Conservation (phyloP, 2,329 filamentous ascomycete genomes). For the Zasmidium angulare region DNA sequence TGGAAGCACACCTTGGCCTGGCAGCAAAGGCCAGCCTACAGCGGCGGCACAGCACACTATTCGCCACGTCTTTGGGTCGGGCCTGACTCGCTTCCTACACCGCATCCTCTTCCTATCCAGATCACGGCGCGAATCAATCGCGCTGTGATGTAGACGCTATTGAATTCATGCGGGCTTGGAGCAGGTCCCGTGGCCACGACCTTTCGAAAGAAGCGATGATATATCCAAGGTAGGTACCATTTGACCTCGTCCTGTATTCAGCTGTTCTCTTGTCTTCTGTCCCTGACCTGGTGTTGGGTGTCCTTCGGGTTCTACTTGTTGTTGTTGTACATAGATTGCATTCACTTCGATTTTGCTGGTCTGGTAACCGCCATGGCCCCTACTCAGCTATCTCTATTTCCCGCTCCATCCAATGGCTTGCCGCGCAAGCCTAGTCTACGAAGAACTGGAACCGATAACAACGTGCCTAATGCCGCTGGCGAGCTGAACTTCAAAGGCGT, state of each 20-base stretch:
- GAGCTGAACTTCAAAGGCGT: slow-evolving; percentile 30
- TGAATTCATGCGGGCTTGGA: slow-evolving; percentile 5
- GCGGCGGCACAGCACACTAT: slow-evolving; percentile 29
- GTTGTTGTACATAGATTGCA: neutral
- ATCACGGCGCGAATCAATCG: slow-evolving; percentile 12
- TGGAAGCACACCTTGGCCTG: slow-evolving; percentile 12
- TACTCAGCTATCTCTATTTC: slow-evolving; percentile 22
- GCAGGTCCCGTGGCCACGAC: neutral
- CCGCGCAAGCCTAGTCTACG: slow-evolving; percentile 18
- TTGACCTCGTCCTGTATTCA: slow-evolving; percentile 9
- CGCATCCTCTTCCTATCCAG: slow-evolving; percentile 4
- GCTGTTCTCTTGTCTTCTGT: slow-evolving; percentile 1
- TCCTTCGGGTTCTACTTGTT: slow-evolving; percentile 3
- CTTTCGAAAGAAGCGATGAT: slow-evolving; percentile 1
- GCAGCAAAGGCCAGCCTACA: slow-evolving; percentile 3
- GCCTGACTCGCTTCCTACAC: slow-evolving; percentile 9
- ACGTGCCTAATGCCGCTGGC: slow-evolving; percentile 8
- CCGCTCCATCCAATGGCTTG: slow-evolving; percentile 14
- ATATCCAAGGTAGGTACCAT: slow-evolving; percentile 17
- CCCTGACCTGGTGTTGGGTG: slow-evolving; percentile 10
- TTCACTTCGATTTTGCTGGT: slow-evolving; percentile 6
- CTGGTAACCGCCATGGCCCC: slow-evolving; percentile 25
- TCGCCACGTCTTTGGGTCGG: slow-evolving; percentile 19
- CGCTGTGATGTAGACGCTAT: slow-evolving; percentile 9
- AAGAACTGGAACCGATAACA: slow-evolving; percentile 11